phyloP scores from a whole-genome alignment of 495 filamentous ascomycete species.

The Lepidopterella palustris region DNA sequence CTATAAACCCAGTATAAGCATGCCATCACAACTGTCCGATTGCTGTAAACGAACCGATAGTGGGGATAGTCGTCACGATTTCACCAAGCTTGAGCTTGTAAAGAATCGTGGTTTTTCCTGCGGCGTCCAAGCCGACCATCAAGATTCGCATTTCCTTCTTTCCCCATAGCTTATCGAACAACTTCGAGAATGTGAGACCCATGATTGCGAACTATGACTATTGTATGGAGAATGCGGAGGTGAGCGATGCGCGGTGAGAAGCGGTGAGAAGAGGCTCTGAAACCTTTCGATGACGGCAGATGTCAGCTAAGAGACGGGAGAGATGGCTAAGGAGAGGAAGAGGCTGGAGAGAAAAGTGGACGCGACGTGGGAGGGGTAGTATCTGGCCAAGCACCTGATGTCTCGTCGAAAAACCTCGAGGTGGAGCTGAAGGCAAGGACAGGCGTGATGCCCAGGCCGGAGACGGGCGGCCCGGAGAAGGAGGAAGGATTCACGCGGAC shows the following conservation, averaged over 20 bases:
- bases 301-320: not conserved
- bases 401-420: not conserved
- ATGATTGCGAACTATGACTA: slow-evolving; percentile 53
- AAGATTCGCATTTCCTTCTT: slow-evolving; percentile 99
- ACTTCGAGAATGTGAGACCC: slow-evolving; percentile 89
- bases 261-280: slow-evolving; percentile 26
- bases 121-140: slow-evolving; percentile 98
- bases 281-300: slow-evolving; percentile 21
- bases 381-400: not conserved
- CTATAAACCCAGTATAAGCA: slow-evolving; percentile 42
- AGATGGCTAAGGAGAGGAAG: not conserved
- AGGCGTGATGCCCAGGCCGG: not conserved
- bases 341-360: not conserved
- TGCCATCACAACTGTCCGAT: not conserved
- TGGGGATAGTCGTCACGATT: slow-evolving; percentile 99
- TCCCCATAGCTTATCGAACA: slow-evolving; percentile 92
- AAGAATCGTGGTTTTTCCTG: slow-evolving; percentile 99
- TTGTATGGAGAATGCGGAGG: slow-evolving; percentile 7
- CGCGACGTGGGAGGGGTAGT: not conserved
- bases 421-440: slow-evolving; percentile 11
- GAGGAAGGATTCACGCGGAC: not conserved
- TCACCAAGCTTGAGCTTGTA: slow-evolving; percentile 99
- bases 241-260: slow-evolving; percentile 14
- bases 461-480: not conserved
- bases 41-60: slow-evolving; percentile 73